Conservation (phyloP, 805 yeast genomes). For the Kuraishia hungarica region DNA sequence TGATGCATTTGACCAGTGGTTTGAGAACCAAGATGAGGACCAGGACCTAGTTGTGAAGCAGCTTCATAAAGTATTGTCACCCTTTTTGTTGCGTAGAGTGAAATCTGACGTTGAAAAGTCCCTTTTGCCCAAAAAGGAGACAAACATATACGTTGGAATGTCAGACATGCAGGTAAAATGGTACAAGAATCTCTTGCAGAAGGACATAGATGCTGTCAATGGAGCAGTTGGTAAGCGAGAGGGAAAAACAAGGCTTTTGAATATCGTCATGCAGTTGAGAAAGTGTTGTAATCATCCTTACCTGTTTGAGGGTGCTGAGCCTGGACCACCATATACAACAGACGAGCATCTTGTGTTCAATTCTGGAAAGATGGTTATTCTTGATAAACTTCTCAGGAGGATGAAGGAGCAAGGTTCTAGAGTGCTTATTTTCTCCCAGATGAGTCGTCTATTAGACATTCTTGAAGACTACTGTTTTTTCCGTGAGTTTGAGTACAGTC, state of each 20-base stretch:
- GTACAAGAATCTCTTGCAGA: constrained; percentile 70
- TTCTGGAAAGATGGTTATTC: constrained; percentile 61
- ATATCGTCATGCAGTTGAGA: constrained; percentile 87
- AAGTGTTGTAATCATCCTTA: constrained; percentile 92
- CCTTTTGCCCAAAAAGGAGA: constrained; percentile 64
- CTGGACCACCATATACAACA: constrained; percentile 82
- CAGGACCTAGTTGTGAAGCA: constrained; percentile 51
- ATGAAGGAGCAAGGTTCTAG: constrained; percentile 64
- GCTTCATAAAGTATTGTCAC: constrained; percentile 66
- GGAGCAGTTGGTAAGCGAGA: constrained; percentile 89
- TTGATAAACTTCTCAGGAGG: constrained; percentile 63
- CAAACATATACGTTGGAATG: constrained; percentile 69
- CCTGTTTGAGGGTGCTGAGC: constrained; percentile 82
- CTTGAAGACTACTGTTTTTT: constrained; percentile 72
- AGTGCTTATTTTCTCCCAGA: constrained; percentile 73
- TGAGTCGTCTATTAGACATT: constrained; percentile 76
- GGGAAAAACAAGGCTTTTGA: constrained; percentile 81
- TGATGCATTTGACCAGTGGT: constrained; percentile 72
- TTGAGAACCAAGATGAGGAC: constrained; percentile 32
- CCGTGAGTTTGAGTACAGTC: constrained; percentile 61
- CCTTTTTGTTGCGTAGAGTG: constrained; percentile 67
- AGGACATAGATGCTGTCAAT: constrained; percentile 78
- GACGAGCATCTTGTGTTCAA: constrained; percentile 76
- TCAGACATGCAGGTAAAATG: constrained; percentile 68
- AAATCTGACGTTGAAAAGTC: constrained; percentile 79